Base-by-base conservation (phyloP, 768 basidiomycete species). In the Lactifluus piperatus region DNA sequence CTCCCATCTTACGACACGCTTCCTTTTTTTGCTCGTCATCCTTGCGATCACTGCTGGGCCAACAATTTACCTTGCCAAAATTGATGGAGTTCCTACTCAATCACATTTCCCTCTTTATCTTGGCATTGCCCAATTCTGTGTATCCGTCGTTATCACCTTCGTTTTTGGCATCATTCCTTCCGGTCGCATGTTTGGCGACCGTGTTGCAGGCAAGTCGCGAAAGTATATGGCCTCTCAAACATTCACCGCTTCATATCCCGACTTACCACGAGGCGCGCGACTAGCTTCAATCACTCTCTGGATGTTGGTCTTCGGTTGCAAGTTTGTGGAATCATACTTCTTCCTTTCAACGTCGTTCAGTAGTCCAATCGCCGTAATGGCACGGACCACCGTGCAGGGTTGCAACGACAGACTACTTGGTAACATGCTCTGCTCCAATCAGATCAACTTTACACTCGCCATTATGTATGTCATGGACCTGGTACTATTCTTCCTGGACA, bases 391-490 rank as follows among this genome's bases (percentile, higher is more conserved):
- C 69, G 90, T 98, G 1, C 91, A 94, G 69, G 84, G 84, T 47
- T 99, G 97, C 74, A 80, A 69, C 62, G 95, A 98, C 74, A 86
- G 78, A 72, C 76, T 85, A 60, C 88, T 98, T 68, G 94, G 94
- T 16, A 76, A 70, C 55, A 78, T 77, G 7, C 77, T 98, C 6
- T 99, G 97, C 76, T 78, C 82, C 37, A 93, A 97, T 68, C 97
- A 99, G 59, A 89, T 97, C 41, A 83, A 88, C 0, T 99, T 98
- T 75, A 86, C 97, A 0, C 82, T 99, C 60, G 78, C 94, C 41
- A 94, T 97, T 79, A 99, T 98, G 95, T 98, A 95, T 76, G 71
- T 97, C 73, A 98, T 99, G 97, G 97, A 99, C 70, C 75, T 99
- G 64, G 79, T 91, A 57, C 78, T 99, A 66, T 99, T 98, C 85